Evolutionary conservation across 208 protist species (phyloP).

Genomic region (Leishmania braziliensis): DNA sequence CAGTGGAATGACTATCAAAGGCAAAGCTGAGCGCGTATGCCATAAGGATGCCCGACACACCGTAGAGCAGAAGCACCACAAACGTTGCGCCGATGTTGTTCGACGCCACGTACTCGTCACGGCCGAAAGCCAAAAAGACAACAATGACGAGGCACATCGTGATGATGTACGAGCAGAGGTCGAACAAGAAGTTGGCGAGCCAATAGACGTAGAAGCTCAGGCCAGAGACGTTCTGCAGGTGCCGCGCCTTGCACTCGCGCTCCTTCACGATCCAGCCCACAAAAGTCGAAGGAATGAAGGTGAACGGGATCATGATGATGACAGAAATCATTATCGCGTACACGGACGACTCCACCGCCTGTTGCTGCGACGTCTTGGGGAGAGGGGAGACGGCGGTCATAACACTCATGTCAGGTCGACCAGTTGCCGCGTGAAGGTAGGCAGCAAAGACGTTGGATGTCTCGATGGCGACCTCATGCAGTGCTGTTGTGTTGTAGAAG

Average conservation of each 20-base stretch:
- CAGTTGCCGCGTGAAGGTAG: slow-evolving; percentile 12
- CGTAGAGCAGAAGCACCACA: slow-evolving; percentile 42
- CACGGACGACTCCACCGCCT: not conserved
- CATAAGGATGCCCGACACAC: slow-evolving; percentile 21
- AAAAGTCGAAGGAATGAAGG: slow-evolving; percentile 52
- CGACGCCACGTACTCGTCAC: slow-evolving; percentile 40
- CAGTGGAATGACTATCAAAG: slow-evolving; percentile 44
- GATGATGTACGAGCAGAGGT: slow-evolving; percentile 41
- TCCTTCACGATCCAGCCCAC: slow-evolving; percentile 78
- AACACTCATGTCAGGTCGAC: not conserved
- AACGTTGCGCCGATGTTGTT: slow-evolving; percentile 28
- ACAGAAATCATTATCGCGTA: slow-evolving; percentile 24
- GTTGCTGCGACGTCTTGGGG: not conserved
- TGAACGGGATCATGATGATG: slow-evolving; percentile 64
- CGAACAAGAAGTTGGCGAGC: slow-evolving; percentile 59
- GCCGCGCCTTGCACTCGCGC: slow-evolving; percentile 50
- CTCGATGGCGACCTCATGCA: slow-evolving; percentile 42
- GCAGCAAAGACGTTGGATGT: slow-evolving; percentile 42
- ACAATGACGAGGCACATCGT: slow-evolving; percentile 32
- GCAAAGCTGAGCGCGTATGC: slow-evolving; percentile 50
- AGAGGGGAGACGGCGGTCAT: not conserved
- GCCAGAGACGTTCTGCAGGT: slow-evolving; percentile 72
- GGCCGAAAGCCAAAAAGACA: slow-evolving; percentile 38
- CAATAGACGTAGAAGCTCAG: slow-evolving; percentile 59
- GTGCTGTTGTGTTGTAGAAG: slow-evolving; percentile 48